Base-by-base conservation (phyloP, 129 eudicot species). In the sunflower (Helianthus annuus) region DNA sequence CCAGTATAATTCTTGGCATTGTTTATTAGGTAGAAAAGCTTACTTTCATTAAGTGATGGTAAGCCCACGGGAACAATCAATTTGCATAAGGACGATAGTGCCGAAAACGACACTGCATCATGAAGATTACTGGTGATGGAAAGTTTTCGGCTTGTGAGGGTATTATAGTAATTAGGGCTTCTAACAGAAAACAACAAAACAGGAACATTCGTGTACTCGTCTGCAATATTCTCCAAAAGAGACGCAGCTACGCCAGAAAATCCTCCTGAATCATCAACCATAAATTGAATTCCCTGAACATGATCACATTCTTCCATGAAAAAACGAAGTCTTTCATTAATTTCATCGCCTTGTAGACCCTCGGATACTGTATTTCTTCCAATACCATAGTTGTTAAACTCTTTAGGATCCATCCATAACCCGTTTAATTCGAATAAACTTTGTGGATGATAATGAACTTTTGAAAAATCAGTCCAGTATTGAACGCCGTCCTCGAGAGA, bases 401-500 rank as follows among this genome's bases (percentile, higher is more conserved):
- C 80, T 78, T 86, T 68, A 67, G 72, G 42, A 52, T 83, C 88
- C 64, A 71, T 67, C 93, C 97, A 90, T 52, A 76, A 78, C 45
- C 97, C 98, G 64, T 73, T 89, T 53, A 94, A 67, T 67, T 90
- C 97, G 40, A 90, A 94, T 56, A 90, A 71, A 88, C 96, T 94
- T 79, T 84, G 90, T 6, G 98, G 98, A 76, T 94, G 97, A 78
- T 82, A 94, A 72, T 94, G 98, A 72, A 90, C 93, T 84, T 94
- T 94, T 69, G 96, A 90, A 80, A 54, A 90, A 81, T 90, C 98
- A 54, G 98, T 85, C 98, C 98, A 94, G 82, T 68, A 90, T 1
- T 86, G 83, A 42, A 94, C 97, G 24, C 67, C 77, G 17, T 83
- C 83, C 69, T 90, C 98, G n/a, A 94, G 85, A 70, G 77, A 78